Evolutionary conservation across 805 yeast genomes (phyloP), one percentile per base, ranked within the genome.

Genomic region (Candida ovalis): DNA sequence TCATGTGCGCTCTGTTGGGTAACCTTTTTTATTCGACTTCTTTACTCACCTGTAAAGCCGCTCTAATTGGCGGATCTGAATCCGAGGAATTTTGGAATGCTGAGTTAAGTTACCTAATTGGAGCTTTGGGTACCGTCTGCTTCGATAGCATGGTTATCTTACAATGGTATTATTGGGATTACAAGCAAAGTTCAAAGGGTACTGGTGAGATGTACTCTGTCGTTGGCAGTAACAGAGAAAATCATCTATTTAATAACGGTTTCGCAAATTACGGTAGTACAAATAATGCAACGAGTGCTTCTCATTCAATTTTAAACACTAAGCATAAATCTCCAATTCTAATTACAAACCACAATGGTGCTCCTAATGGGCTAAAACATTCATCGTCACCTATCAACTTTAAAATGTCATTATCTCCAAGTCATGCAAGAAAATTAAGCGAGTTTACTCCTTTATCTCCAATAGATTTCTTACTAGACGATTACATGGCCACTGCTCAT

Each of bases 121-220:
- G 83, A 5, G 74, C 81, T 28, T 51, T 78, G 2, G 82, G 83
- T 7, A 78, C 84, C 1, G 71, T 78, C 2, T 51, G 70, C 3
- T 76, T 78, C 53, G 84, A 79, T 55, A 49, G 64, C 10, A 59
- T 67, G 1, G 71, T 76, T 45, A 63, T 79, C 23, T 61, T 70
- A 41, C 84, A 79, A 56, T 68, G 76, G 66, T 66, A 56, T 43
- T 19, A 27, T 15, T 68, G 63, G 60, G 71, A 67, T 49, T 49
- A 48, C 45, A 47, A 43, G n/a, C 23, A 27, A 17, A 12, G 10
- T 4, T n/a, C 7, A 17, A 41, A 3, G 22, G 24, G 32, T n/a
- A 28, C 18, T 9, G 32, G 23, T 13, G 30, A 30, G 30, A 30
- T 30, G 28, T 41, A 30, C n/a, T 32, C 44, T 42, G 44, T 18